Conservation (phyloP, 164 flowering plant species). For the Annona cherimola region DNA sequence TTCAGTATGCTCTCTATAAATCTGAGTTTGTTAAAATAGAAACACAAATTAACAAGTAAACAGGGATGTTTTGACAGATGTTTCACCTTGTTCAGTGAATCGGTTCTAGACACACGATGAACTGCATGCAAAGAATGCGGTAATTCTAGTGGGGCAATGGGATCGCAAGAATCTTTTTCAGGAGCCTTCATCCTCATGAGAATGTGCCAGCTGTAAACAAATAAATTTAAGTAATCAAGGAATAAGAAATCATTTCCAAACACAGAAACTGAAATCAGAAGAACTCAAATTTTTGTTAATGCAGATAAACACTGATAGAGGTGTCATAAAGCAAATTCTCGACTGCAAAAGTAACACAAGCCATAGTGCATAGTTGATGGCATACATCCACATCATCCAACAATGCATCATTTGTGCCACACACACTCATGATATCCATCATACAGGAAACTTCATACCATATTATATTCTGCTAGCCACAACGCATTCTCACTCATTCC, state of each 20-base stretch:
- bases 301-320: not conserved
- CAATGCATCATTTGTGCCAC: too few species aligned
- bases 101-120: conserved; percentile 63
- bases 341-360: not conserved
- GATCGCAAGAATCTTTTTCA: conserved; percentile 63
- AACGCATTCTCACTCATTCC: too few species aligned
- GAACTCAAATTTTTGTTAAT: too few species aligned
- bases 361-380: too few species aligned
- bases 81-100: conserved; percentile 50
- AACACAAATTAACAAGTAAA: not conserved
- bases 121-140: conserved; percentile 95
- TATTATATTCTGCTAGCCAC: too few species aligned
- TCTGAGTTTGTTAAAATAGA: not conserved
- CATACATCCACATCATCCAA: too few species aligned
- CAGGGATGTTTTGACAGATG: not conserved
- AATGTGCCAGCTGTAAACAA: conserved; percentile 71
- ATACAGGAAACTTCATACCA: too few species aligned
- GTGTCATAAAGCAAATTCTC: not conserved
- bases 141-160: conserved; percentile 78
- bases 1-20: not conserved
- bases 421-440: too few species aligned
- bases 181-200: conserved; percentile 78
- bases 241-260: not conserved
- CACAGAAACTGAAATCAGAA: not conserved
- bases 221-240: not conserved